Percentiles rank a stretch among this genome's conserved stretches.
These are phyloP conservation scores for Ophiostoma himal-ulmi DNA, from an alignment of 2,329 filamentous ascomycete genomes.

Conservation along the genomic window DNA sequence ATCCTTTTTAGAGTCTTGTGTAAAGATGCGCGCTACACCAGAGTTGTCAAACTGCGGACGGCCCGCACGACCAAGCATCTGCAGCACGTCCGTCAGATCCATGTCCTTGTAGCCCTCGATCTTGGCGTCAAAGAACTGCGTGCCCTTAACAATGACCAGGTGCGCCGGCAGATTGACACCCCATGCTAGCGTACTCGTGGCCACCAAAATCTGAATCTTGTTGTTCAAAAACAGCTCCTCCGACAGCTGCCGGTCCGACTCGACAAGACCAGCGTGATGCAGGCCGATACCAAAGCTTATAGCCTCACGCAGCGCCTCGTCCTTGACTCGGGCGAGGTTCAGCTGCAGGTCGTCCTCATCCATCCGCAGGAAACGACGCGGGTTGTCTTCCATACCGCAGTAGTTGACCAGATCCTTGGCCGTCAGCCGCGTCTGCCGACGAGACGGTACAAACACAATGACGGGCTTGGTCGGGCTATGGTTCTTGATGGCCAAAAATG, in stretches of 20 bases:
- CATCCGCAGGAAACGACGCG: conserved; percentile 86
- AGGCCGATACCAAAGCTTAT: conserved; percentile 94
- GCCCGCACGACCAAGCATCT: conserved; percentile 94
- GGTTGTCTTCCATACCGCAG: conserved; percentile 98
- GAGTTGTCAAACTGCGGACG: conserved; percentile 95
- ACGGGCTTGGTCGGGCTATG: conserved; percentile 96
- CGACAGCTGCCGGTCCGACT: conserved; percentile 82
- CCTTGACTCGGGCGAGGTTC: conserved; percentile 85
- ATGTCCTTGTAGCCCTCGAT: conserved; percentile 97
- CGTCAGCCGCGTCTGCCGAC: conserved; percentile 88
- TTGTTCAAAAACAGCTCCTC: conserved; percentile 96
- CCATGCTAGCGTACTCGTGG: conserved; percentile 95
- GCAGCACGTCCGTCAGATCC: conserved; percentile 94
- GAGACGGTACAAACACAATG: conserved; percentile 95
- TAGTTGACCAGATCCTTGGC: conserved; percentile 95
- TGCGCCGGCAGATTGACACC: conserved; percentile 97
- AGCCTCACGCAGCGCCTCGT: conserved; percentile 87
- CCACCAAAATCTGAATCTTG: conserved; percentile 94
- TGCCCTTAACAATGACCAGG: conserved; percentile 94
- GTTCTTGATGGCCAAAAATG: conserved; percentile 91
- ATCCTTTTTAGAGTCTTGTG: conserved; percentile 93
- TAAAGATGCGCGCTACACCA: conserved; percentile 94
- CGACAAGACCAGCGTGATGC: conserved; percentile 93
- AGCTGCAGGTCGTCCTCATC: conserved; percentile 87
- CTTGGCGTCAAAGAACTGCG: conserved; percentile 96